These are phyloP conservation scores for Flaveria bidentis DNA, from an alignment of 129 eudicot genomes.

Conservation along the genomic window DNA sequence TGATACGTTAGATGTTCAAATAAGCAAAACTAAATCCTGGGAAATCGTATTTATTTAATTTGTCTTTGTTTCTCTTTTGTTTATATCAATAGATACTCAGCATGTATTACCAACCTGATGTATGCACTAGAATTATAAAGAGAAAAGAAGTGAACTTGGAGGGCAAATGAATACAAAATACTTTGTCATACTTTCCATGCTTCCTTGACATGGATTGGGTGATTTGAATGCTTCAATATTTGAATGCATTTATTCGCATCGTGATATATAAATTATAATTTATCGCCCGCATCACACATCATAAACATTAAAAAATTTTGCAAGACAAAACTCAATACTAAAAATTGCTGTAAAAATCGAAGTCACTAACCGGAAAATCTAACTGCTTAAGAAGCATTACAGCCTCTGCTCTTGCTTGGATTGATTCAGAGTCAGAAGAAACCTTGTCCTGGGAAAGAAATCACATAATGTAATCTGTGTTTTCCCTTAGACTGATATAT, in stretches of 20 bases:
- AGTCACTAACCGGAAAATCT: conserved; percentile 78
- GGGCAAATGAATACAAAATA: conserved; percentile 19
- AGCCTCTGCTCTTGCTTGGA: conserved; percentile 98
- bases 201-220: conserved; percentile 9
- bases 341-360: conserved; percentile 12
- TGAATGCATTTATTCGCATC: conserved; percentile 18
- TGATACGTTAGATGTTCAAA: not conserved
- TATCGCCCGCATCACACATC: conserved; percentile 8
- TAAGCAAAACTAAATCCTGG: conserved; percentile 1
- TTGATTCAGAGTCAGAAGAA: conserved; percentile 93
- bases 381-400: conserved; percentile 93
- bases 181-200: not conserved
- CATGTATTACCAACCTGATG: conserved; percentile 3
- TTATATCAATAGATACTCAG: conserved; percentile 18
- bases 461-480: conserved; percentile 19
- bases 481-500: conserved; percentile 7
- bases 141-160: not conserved
- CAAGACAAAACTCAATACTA: conserved; percentile 7
- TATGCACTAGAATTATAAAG: not conserved
- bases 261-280: conserved; percentile 5
- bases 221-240: conserved; percentile 2
- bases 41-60: not conserved
- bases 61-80: conserved; percentile 11
- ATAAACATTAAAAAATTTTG: not conserved
- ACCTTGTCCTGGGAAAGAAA: conserved; percentile 69